Percentiles rank a stretch among this genome's conserved stretches.
phyloP scores from a whole-genome alignment of 371 early-diverging fungal species.

The Scutellospora calospora region DNA sequence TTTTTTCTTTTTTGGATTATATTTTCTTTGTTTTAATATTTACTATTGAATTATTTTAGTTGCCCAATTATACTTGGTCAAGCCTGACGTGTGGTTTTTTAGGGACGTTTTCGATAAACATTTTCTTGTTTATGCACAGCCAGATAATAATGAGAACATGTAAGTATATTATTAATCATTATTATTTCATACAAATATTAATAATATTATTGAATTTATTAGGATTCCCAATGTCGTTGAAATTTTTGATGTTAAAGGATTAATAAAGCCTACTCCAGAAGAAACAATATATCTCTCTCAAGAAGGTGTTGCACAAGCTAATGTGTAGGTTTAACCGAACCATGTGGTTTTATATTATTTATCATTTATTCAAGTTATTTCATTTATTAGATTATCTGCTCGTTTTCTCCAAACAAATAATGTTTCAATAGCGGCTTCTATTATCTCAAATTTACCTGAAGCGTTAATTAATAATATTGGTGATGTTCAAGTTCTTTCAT shows the following conservation, averaged over 20 bases:
- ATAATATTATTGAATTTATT: slow-evolving; percentile 35
- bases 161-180: not conserved
- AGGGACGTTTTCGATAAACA: slow-evolving; percentile 61
- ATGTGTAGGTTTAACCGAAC: slow-evolving; percentile 15
- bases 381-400: slow-evolving; percentile 14
- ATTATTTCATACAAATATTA: not conserved
- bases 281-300: slow-evolving; percentile 38
- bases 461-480: not conserved
- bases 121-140: slow-evolving; percentile 54
- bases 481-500: slow-evolving; percentile 6
- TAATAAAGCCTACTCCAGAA: slow-evolving; percentile 47
- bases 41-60: slow-evolving; percentile 46
- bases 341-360: not conserved
- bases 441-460: slow-evolving; percentile 27
- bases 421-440: slow-evolving; percentile 13
- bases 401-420: slow-evolving; percentile 27
- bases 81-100: slow-evolving; percentile 65
- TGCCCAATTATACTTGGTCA: slow-evolving; percentile 59
- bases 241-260: slow-evolving; percentile 49
- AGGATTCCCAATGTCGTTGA: slow-evolving; percentile 49
- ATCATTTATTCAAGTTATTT: not conserved
- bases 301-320: not conserved
- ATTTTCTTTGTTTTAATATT: not conserved
- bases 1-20: not conserved
- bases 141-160: not conserved